A percentile compares a stretch with the other conserved stretches of the same genome.
Evolutionary conservation across 2,329 filamentous ascomycete species (phyloP).

Genomic region (Botryotinia globosa): DNA sequence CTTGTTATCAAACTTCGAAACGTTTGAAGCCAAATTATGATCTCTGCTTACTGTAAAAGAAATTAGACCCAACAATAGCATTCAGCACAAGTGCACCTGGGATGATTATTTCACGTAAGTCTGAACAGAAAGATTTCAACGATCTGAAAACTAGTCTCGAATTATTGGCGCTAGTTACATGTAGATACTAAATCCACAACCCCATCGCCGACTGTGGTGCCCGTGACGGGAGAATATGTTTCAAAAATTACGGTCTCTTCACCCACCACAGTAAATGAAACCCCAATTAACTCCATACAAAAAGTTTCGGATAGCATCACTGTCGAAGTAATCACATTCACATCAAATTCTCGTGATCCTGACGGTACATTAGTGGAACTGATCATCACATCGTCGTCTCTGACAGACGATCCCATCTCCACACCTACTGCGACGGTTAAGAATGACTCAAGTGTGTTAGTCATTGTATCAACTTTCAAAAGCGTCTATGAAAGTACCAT

Average conservation of each 20-base stretch:
- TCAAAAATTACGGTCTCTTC: no score
- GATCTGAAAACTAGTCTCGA: no score
- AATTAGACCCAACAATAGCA: no score
- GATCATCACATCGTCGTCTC: not conserved
- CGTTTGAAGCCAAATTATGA: not conserved
- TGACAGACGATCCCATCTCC: no score
- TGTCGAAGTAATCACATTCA: not conserved
- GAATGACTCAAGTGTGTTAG: not conserved
- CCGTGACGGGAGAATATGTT: not conserved
- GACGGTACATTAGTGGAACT: not conserved
- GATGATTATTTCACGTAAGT: not conserved
- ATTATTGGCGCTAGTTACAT: not conserved
- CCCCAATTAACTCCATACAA: not conserved
- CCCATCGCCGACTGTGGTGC: not conserved
- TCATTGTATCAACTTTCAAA: not conserved
- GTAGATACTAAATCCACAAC: not conserved
- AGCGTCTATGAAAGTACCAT: slow-evolving; percentile 6
- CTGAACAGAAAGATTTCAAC: no score
- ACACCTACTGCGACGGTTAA: not conserved
- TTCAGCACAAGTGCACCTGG: not conserved
- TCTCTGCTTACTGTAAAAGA: not conserved
- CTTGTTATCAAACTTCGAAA: not conserved
- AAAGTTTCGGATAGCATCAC: not conserved
- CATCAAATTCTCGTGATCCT: not conserved
- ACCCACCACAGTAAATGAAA: no score